Evolutionary conservation across 2,329 filamentous ascomycete species (phyloP).

Genomic region (Colletotrichum chrysophilum): DNA sequence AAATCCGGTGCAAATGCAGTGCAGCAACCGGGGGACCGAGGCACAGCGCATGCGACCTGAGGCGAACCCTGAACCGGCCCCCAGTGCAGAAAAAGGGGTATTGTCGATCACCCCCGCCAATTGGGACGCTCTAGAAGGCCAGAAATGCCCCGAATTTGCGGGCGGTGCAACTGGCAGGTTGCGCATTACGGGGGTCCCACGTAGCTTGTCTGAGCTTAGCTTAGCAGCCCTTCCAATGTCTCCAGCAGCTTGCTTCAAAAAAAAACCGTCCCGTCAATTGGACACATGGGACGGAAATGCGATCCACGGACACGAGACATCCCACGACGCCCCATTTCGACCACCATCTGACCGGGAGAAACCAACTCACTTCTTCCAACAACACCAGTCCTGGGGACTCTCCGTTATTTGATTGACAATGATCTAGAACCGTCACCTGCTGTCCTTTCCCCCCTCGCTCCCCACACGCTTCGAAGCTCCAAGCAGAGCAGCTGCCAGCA

Average conservation of each 20-base stretch:
- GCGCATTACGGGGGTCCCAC: background rate
- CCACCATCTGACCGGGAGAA: background rate
- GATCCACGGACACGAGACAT: constrained; percentile 18
- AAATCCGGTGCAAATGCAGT: background rate
- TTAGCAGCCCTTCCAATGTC: background rate
- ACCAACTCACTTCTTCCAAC: background rate
- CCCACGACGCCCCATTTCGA: background rate
- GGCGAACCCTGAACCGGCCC: background rate
- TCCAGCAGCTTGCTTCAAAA: constrained; percentile 9
- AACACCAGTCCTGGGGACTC: background rate
- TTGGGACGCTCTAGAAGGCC: background rate
- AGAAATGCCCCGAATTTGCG: background rate
- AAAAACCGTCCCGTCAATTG: background rate
- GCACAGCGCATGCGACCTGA: background rate
- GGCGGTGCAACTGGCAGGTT: background rate
- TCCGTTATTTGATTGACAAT: background rate
- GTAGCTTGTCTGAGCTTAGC: constrained; percentile 7
- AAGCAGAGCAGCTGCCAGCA: background rate
- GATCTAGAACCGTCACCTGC: background rate
- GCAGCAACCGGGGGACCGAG: background rate
- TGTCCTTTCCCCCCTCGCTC: background rate
- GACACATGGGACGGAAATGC: constrained; percentile 15
- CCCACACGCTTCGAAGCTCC: background rate
- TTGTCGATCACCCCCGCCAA: constrained; percentile 3
- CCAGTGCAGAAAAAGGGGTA: constrained; percentile 1